phyloP scores from a whole-genome alignment of 2,329 filamentous ascomycete genomes.

The Epichloe aotearoae region DNA sequence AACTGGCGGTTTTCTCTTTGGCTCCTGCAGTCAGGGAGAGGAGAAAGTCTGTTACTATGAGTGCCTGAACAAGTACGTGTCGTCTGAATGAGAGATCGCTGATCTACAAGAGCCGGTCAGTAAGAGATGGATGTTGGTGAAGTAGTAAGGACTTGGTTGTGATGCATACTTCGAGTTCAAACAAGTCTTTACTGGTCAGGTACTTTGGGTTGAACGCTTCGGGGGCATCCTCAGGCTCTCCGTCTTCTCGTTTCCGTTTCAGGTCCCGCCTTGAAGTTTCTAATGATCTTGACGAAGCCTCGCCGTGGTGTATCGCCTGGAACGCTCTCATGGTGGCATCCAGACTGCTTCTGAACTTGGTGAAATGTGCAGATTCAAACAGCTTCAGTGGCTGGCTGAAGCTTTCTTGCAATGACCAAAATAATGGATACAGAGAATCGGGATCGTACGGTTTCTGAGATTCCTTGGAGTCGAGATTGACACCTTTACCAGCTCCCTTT shows the following conservation, averaged over 20 bases:
- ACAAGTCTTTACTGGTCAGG: slow-evolving; percentile 90
- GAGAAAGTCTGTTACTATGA: slow-evolving; percentile 91
- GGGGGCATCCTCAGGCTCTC: slow-evolving; percentile 36
- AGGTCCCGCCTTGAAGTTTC: slow-evolving; percentile 51
- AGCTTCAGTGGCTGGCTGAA: slow-evolving; percentile 83
- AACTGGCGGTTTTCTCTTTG: slow-evolving; percentile 62
- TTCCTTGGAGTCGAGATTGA: slow-evolving; percentile 28
- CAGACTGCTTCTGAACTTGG: slow-evolving; percentile 68
- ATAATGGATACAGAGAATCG: slow-evolving; percentile 71
- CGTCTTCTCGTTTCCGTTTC: slow-evolving; percentile 55
- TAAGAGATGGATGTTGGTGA: neutral
- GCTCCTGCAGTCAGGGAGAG: slow-evolving; percentile 74
- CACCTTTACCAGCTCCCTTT: slow-evolving; percentile 23
- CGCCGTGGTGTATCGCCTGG: slow-evolving; percentile 35
- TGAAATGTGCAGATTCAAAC: slow-evolving; percentile 59
- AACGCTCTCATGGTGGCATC: slow-evolving; percentile 51
- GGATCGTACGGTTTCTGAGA: slow-evolving; percentile 46
- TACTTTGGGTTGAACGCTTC: slow-evolving; percentile 85
- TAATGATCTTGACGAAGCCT: slow-evolving; percentile 35
- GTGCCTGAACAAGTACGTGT: slow-evolving; percentile 85
- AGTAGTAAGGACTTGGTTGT: neutral
- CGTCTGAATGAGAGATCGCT: slow-evolving; percentile 89
- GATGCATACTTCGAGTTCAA: slow-evolving; percentile 68
- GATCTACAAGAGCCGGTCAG: slow-evolving; percentile 37
- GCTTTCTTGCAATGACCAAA: slow-evolving; percentile 85